Evolutionary conservation across 179 eudicot genomes (phyloP), one percentile per base, ranked within the genome.

Genomic region (Camellia oleifera): DNA sequence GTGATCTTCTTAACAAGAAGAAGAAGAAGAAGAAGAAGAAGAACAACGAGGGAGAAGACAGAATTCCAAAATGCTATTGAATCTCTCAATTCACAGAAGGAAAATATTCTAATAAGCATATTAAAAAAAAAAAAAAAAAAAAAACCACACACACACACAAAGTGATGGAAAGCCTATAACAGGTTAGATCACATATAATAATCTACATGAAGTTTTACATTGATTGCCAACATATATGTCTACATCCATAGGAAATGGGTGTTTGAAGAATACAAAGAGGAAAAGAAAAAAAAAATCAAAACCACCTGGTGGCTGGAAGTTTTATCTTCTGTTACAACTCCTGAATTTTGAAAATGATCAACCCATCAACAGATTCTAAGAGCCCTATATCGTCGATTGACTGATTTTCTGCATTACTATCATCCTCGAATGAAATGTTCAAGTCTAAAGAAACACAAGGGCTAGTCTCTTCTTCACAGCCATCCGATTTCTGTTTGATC

Each of bases 321-420:
- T 74, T 56, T 8, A 32, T 56, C 20, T 58, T 84, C 83, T 20
- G 78, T 81, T 81, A 89, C 84, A 91, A 53, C 70, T 84, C 85
- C 20, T 86, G 90, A 76, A 83, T 15, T 9, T 85, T 87, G 82
- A 92, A 91, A 53, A 91, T 81, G 54, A 89, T 75, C 67, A 81
- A 83, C 82, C 85, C 83, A 77, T 92, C 97, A 1, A 92, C 90
- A 20, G 79, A 85, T 69, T 86, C 94, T 11, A 87, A 63, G 9
- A 92, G 83, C 69, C 86, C 80, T 18, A 79, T 11, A n/a, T 85
- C 87, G 12, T 78, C 86, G 68, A 80, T 46, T 40, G 74, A 79
- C 72, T 74, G 44, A 2, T 75, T 73, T 53, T 67, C 85, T 40
- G 57, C 80, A 79, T 58, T 13, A 32, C 40, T 32, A 40, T 82